phyloP scores from a whole-genome alignment of 2,329 filamentous ascomycete genomes.

The Nakataea oryzae region DNA sequence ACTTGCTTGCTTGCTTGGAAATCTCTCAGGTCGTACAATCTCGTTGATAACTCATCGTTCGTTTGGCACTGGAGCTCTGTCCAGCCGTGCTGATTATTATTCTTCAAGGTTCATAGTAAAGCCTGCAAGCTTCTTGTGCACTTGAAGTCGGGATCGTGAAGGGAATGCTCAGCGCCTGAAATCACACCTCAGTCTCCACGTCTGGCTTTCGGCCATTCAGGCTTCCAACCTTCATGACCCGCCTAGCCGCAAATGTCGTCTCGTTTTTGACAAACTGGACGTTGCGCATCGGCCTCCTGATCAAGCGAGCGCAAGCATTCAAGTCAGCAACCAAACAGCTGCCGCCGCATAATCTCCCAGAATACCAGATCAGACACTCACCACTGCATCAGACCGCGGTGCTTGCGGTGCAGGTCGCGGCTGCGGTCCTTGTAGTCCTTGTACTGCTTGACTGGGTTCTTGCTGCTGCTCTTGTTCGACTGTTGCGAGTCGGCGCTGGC shows the following conservation, averaged over 20 bases:
- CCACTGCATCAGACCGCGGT: slow-evolving; percentile 92
- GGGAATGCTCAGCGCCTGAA: neutral
- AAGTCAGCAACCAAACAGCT: neutral
- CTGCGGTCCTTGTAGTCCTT: slow-evolving; percentile 58
- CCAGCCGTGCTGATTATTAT: neutral
- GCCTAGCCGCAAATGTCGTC: slow-evolving; percentile 65
- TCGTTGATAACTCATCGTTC: neutral
- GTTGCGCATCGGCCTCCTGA: slow-evolving; percentile 67
- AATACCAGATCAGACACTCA: slow-evolving; percentile 10
- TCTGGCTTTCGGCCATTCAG: slow-evolving; percentile 77
- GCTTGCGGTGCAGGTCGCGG: slow-evolving; percentile 71
- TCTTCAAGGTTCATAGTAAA: too few species aligned
- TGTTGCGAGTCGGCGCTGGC: slow-evolving; percentile 14
- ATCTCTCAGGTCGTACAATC: neutral
- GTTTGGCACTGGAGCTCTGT: neutral
- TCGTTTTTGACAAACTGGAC: slow-evolving; percentile 81
- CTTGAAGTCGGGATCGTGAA: neutral
- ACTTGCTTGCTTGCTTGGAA: too few species aligned
- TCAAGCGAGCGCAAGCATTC: neutral
- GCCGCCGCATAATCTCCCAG: too few species aligned
- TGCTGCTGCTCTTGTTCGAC: slow-evolving; percentile 24
- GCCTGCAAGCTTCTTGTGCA: neutral
- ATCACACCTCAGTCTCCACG: slow-evolving; percentile 65
- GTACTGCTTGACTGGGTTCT: slow-evolving; percentile 44
- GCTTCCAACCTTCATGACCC: slow-evolving; percentile 66